Evolutionary conservation across 495 filamentous ascomycete species (phyloP).

Genomic region (Aspergillus hancockii): DNA sequence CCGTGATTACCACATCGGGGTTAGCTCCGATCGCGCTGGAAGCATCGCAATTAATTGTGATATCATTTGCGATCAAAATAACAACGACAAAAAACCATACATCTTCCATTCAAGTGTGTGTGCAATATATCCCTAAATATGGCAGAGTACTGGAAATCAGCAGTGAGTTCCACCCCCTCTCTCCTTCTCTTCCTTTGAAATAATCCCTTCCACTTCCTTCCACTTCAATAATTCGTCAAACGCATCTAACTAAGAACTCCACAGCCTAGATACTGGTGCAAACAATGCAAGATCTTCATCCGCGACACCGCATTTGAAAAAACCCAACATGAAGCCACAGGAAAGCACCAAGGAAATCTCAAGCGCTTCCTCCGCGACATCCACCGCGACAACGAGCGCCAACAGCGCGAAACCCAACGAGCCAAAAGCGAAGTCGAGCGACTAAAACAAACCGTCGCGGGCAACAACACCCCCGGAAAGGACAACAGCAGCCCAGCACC

Average conservation of each 20-base stretch:
- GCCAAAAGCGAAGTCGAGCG: slow-evolving; percentile 86
- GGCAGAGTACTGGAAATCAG: slow-evolving; percentile 99
- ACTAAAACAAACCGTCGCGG: slow-evolving; percentile 72
- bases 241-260: background rate
- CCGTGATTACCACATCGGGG: slow-evolving; percentile 11
- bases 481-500: slow-evolving; percentile 24
- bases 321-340: slow-evolving; percentile 86
- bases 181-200: slow-evolving; percentile 1
- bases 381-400: slow-evolving; percentile 75
- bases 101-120: no score
- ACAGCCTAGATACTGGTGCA: slow-evolving; percentile 92
- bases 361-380: slow-evolving; percentile 90
- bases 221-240: background rate
- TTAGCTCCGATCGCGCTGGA: slow-evolving; percentile 10
- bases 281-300: slow-evolving; percentile 90
- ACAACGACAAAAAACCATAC: no score
- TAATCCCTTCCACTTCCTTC: background rate
- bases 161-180: slow-evolving; percentile 60
- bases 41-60: background rate
- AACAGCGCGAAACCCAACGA: slow-evolving; percentile 73
- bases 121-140: slow-evolving; percentile 44
- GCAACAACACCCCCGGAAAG: slow-evolving; percentile 28
- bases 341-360: slow-evolving; percentile 81
- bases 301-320: slow-evolving; percentile 89
- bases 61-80: background rate